These are phyloP conservation scores for Hemileia vastatrix DNA, from an alignment of 1,284 basidiomycete species.

Conservation along the genomic window DNA sequence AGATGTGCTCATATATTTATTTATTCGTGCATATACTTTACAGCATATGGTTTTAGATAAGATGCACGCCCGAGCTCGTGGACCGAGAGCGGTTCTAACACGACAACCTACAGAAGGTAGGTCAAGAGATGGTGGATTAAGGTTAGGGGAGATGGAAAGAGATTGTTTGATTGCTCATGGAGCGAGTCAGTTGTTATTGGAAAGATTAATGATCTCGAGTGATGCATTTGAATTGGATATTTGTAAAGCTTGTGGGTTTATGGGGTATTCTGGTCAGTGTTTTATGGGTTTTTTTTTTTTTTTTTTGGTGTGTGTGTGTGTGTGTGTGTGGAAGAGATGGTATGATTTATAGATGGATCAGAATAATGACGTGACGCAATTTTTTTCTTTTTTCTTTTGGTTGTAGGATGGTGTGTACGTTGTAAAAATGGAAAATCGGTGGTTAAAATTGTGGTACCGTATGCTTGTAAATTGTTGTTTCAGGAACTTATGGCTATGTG, in stretches of 20 bases:
- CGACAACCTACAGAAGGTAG: conserved; percentile 98
- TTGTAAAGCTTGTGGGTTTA: conserved; percentile 84
- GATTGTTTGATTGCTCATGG: conserved; percentile 76
- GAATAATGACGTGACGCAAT: neutral
- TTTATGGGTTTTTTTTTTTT: neutral
- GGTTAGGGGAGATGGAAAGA: conserved; percentile 97
- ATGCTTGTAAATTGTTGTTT: conserved; percentile 92
- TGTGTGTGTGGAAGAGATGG: no score
- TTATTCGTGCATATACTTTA: neutral
- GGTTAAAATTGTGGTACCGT: conserved; percentile 93
- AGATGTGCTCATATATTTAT: neutral
- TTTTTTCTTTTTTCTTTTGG: neutral
- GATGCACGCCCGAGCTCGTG: conserved; percentile 96
- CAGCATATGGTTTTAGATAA: conserved; percentile 99
- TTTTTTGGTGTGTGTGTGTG: no score
- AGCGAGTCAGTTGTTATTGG: conserved; percentile 87
- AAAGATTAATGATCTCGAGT: conserved; percentile 87
- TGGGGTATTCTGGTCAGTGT: conserved; percentile 73
- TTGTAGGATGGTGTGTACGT: conserved; percentile 37
- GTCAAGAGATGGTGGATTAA: conserved; percentile 90
- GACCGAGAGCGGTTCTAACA: conserved; percentile 89
- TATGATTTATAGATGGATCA: neutral
- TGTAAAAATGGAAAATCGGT: conserved; percentile 96
- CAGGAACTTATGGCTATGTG: conserved; percentile 61
- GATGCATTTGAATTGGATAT: conserved; percentile 89